Conservation (phyloP, 495 filamentous ascomycete species). For the Venustampulla echinocandica region DNA sequence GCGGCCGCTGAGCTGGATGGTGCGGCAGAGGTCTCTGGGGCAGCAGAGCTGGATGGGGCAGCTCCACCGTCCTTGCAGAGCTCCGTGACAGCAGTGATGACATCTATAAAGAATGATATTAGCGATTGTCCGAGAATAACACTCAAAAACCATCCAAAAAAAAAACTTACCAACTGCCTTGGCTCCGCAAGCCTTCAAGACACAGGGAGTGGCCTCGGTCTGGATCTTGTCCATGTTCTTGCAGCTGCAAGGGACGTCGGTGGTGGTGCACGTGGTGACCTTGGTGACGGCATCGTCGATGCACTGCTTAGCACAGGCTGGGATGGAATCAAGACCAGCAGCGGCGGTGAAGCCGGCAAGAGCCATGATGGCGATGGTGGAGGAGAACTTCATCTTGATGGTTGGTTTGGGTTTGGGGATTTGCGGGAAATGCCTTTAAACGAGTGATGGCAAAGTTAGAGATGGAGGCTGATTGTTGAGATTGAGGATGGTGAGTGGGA, state of each 20-base stretch:
- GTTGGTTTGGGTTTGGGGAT: neutral
- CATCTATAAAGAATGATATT: conserved; percentile 1
- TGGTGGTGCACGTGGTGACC: conserved; percentile 27
- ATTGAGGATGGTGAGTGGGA: too few relatives aligned
- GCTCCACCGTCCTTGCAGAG: neutral
- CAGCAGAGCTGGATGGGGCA: neutral
- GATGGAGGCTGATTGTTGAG: too few relatives aligned
- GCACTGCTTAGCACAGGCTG: conserved; percentile 30
- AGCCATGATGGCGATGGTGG: conserved; percentile 1
- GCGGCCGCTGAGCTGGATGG: neutral
- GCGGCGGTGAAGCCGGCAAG: conserved; percentile 3
- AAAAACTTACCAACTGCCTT: conserved; percentile 16
- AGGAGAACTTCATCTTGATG: conserved; percentile 11
- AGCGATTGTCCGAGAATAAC: neutral
- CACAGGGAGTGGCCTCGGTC: conserved; percentile 28
- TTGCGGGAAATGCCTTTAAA: too few relatives aligned
- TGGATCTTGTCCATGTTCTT: conserved; percentile 26
- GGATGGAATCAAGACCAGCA: too few relatives aligned
- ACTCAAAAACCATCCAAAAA: neutral
- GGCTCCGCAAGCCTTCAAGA: conserved; percentile 16
- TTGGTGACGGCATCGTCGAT: conserved; percentile 27
- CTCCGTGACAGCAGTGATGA: neutral
- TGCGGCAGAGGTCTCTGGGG: neutral
- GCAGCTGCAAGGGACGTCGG: conserved; percentile 39
- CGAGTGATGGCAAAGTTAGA: too few relatives aligned